Conservation (phyloP, 2,329 filamentous ascomycete genomes). For the Mycogone perniciosa region DNA sequence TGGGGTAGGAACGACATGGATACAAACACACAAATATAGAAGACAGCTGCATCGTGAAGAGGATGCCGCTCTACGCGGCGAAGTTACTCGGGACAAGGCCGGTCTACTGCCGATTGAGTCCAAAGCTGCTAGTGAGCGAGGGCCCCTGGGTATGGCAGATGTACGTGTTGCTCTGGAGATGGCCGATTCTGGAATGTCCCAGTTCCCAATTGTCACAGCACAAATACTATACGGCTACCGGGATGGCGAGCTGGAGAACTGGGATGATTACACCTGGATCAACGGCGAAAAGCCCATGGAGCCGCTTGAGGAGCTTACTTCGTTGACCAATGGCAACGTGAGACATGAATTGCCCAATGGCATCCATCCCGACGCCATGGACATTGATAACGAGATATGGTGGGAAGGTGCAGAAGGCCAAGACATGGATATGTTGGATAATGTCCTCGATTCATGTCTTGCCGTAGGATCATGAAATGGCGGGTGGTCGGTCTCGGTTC, state of each 20-base stretch:
- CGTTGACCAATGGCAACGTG: constrained; percentile 31
- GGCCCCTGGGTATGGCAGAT: constrained; percentile 70
- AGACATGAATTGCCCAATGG: constrained; percentile 41
- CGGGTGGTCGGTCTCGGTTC: background rate
- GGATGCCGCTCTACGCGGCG: constrained; percentile 63
- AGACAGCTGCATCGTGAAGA: constrained; percentile 72
- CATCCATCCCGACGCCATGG: constrained; percentile 47
- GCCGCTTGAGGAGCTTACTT: constrained; percentile 23
- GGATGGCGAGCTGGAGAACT: constrained; percentile 68
- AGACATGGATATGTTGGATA: constrained; percentile 49
- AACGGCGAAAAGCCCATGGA: constrained; percentile 29
- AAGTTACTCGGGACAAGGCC: constrained; percentile 65
- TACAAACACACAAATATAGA: constrained; percentile 75
- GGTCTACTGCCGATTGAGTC: constrained; percentile 77
- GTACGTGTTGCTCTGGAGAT: constrained; percentile 69
- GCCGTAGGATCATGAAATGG: constrained; percentile 35
- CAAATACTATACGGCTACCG: constrained; percentile 64
- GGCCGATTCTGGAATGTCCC: constrained; percentile 66
- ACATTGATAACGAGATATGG: constrained; percentile 49
- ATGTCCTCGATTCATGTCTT: constrained; percentile 51
- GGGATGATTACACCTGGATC: constrained; percentile 53
- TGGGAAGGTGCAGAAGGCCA: constrained; percentile 55
- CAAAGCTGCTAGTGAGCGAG: constrained; percentile 64
- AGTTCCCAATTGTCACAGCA: constrained; percentile 69
- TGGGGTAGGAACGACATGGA: constrained; percentile 60